phyloP scores from a whole-genome alignment of 306 rosid species.

The Malus orientalis region DNA sequence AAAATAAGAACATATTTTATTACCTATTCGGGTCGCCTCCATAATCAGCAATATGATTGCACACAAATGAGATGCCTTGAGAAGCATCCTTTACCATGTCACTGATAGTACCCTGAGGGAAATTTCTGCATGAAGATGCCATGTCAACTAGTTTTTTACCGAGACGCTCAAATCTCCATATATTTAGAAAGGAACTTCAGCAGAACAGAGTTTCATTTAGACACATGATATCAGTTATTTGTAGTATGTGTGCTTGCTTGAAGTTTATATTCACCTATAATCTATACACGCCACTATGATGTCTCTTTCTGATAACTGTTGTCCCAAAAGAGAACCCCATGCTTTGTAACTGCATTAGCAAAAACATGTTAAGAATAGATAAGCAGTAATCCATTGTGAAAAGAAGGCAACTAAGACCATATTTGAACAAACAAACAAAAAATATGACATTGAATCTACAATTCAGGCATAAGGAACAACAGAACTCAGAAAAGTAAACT shows the following conservation, averaged over 20 bases:
- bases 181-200: neutral
- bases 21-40: constrained; percentile 92
- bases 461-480: neutral
- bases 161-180: neutral
- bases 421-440: neutral
- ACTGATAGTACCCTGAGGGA: constrained; percentile 90
- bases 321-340: constrained; percentile 93
- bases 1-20: neutral
- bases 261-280: constrained; percentile 52
- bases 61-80: constrained; percentile 82
- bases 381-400: neutral
- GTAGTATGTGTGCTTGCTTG: neutral
- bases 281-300: constrained; percentile 92
- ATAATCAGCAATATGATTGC: constrained; percentile 81
- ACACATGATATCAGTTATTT: neutral
- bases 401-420: neutral
- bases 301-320: constrained; percentile 80
- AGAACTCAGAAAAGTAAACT: neutral
- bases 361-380: neutral
- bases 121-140: constrained; percentile 53
- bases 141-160: neutral
- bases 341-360: constrained; percentile 68
- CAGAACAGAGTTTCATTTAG: neutral
- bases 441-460: neutral
- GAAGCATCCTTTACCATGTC: constrained; percentile 81